Base-by-base conservation (phyloP, 306 rosid genomes). In the Delonix regia region DNA sequence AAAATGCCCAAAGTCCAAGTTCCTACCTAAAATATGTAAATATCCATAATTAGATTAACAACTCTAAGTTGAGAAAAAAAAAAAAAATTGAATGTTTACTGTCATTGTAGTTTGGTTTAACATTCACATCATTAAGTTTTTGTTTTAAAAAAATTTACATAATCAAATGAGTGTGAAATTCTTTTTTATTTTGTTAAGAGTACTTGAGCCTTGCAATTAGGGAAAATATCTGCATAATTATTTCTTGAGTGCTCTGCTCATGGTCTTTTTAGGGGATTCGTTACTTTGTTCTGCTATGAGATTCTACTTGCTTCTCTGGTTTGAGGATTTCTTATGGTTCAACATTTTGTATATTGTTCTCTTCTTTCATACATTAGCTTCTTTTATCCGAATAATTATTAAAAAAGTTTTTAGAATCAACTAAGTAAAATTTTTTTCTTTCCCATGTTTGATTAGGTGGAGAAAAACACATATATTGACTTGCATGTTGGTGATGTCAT, bases 401-500 rank as follows among this genome's bases (percentile, higher is more conserved):
- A 30, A 10, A 36, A n/a, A 63, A 5, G 38, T 59, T 12, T 47
- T 9, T 71, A 25, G 19, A 36, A 80, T 75, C 51, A 52, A 15
- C 41, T 75, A 19, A 52, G 61, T 82, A 59, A 56, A 57, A 71
- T 34, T 22, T 68, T 70, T 76, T 41, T 55, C 59, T 66, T 84
- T 78, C 65, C 65, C 51, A 65, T n/a, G n/a, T 86, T 82, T 76
- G 38, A 60, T 63, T 86, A 95, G 99, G 95, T 91, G 86, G 86
- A 86, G 82, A 86, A 88, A 75, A 88, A 82, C 80, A 73, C 81
- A 64, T 95, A 92, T 22, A 76, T 88, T 69, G 97, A 92, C 79
- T 87, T 94, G 82, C 87, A 64, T 68, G 97, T 95, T 77, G 99
- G 99, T 81, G 99, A 92, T 86, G 99, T 91, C 88, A 85, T 95